phyloP scores from a whole-genome alignment of 2,329 filamentous ascomycete genomes.

The Rutstroemia sydowiana region DNA sequence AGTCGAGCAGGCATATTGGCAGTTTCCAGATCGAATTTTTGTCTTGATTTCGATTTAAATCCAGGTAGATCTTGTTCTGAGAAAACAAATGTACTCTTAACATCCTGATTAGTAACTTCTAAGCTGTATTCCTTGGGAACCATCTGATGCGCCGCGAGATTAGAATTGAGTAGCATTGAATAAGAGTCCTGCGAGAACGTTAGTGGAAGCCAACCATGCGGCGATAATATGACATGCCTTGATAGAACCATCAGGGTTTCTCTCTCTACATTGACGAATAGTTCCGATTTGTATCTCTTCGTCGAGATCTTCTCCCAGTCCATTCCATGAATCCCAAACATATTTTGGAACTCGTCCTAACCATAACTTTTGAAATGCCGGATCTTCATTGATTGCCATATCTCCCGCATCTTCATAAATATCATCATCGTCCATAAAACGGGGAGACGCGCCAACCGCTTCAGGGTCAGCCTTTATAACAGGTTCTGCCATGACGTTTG shows the following conservation, averaged over 20 bases:
- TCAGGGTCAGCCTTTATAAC: constrained; percentile 45
- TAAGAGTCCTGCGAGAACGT: constrained; percentile 35
- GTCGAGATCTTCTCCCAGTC: constrained; percentile 59
- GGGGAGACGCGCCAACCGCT: constrained; percentile 34
- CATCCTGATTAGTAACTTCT: constrained; percentile 57
- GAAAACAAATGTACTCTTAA: constrained; percentile 85
- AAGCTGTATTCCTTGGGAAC: constrained; percentile 88
- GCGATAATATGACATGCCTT: constrained; percentile 28
- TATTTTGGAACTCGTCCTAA: constrained; percentile 72
- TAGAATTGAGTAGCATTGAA: constrained; percentile 61
- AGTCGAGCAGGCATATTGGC: constrained; percentile 53
- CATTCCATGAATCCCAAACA: constrained; percentile 72
- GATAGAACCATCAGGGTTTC: constrained; percentile 44
- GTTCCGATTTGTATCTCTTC: constrained; percentile 77
- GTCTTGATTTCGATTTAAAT: constrained; percentile 53
- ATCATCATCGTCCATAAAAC: constrained; percentile 52
- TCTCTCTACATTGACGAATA: constrained; percentile 42
- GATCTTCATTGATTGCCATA: constrained; percentile 44
- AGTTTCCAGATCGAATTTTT: constrained; percentile 47
- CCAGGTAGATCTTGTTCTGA: constrained; percentile 88
- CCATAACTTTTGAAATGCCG: constrained; percentile 45
- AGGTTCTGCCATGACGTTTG: constrained; percentile 25
- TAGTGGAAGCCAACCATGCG: constrained; percentile 3
- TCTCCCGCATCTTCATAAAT: constrained; percentile 63
- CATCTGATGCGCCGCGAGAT: constrained; percentile 58